Evolutionary conservation across 2,329 filamentous ascomycete genomes (phyloP).

Genomic region (Neopestalotiopsis rosae): DNA sequence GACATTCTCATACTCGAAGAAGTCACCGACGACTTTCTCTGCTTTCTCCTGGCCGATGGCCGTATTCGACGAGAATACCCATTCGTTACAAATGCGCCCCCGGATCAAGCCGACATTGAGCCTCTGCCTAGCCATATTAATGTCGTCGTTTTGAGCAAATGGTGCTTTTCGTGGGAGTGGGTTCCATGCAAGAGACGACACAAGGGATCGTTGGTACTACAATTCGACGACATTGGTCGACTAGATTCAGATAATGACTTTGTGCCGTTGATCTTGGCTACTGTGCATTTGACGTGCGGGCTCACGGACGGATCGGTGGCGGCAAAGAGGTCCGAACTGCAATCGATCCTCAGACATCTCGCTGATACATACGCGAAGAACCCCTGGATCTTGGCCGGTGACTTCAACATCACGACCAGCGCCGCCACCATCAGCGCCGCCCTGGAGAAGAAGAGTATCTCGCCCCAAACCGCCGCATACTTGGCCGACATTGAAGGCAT

Average conservation of each 20-base stretch:
- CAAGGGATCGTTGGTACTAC: conserved; percentile 61
- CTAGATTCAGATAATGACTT: conserved; percentile 30
- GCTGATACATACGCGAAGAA: conserved; percentile 43
- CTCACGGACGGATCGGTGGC: conserved; percentile 63
- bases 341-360: conserved; percentile 54
- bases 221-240: conserved; percentile 39
- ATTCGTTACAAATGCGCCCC: conserved; percentile 63
- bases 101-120: conserved; percentile 53
- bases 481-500: conserved; percentile 52
- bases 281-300: conserved; percentile 66
- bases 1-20: conserved; percentile 64
- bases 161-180: conserved; percentile 60
- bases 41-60: conserved; percentile 54
- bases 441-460: conserved; percentile 57
- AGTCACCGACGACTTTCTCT: conserved; percentile 68
- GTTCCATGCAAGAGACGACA: conserved; percentile 60
- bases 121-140: conserved; percentile 67
- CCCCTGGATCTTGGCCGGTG: conserved; percentile 64
- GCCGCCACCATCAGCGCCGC: conserved; percentile 59
- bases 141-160: conserved; percentile 62
- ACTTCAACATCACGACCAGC: conserved; percentile 70
- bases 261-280: conserved; percentile 54
- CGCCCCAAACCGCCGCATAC: conserved; percentile 47
- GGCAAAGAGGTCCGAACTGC: conserved; percentile 62
- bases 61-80: conserved; percentile 55